Evolutionary conservation across 1,139 yeast genomes (phyloP), one percentile per base, ranked within the genome.

Genomic region (Zygoascus sp.): DNA sequence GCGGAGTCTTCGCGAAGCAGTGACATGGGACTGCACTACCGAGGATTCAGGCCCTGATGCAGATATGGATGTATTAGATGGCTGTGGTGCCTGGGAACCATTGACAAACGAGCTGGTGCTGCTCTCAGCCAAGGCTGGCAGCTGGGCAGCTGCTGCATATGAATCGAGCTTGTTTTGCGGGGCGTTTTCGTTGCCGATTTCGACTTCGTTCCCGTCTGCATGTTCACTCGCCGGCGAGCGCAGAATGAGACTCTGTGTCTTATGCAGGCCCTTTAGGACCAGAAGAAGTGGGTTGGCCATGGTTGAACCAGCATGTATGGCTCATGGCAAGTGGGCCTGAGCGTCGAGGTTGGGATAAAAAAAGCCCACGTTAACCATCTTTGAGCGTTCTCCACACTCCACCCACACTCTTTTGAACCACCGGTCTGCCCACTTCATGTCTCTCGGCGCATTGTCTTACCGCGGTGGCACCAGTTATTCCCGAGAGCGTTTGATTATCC

Each of bases 201-300:
- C n/a, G n/a, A n/a, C n/a, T n/a, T n/a, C n/a, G n/a, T n/a, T n/a
- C n/a, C n/a, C n/a, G n/a, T n/a, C 28, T 8, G 11, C 11, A 8
- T 11, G 28, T 25, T 34, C 43, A 8, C 28, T 36, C 10, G 19
- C 35, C 13, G 41, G 34, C 2, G 30, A 20, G 11, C 47, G 13
- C 21, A 47, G 27, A 19, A 47, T 32, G 7, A 45, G 35, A 37
- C 50, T 47, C 36, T 45, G 47, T 6, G 50, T 48, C 40, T 39
- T 45, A 28, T 51, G 52, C 15, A 54, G 50, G 36, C 58, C 59
- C 39, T 53, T 53, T 21, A 56, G 49, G 41, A 56, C 57, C 21
- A 56, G 42, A 34, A 50, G 40, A 16, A 57, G 45, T 19, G 60
- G 58, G 46, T 57, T 57, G 34, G 57, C 48, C 59, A 56, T 35